Evolutionary conservation across 805 yeast genomes (phyloP).

Genomic region (Starmerella floricola): DNA sequence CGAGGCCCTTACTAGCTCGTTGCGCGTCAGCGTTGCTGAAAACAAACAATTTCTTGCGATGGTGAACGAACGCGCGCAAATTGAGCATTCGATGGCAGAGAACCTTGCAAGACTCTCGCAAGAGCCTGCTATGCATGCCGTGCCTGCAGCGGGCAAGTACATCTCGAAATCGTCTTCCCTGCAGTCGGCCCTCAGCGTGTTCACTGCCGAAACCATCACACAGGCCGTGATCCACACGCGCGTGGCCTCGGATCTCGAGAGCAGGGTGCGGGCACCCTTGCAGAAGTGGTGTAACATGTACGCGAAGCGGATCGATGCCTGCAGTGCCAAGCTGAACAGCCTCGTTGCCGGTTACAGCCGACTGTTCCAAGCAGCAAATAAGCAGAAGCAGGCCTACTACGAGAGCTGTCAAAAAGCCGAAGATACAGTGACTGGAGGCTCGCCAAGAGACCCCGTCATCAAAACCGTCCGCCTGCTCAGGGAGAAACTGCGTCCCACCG

Average conservation of each 20-base stretch:
- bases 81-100: slow-evolving; percentile 53
- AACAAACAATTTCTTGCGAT: slow-evolving; percentile 51
- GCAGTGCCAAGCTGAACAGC: slow-evolving; percentile 39
- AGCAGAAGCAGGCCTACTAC: slow-evolving; percentile 48
- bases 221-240: slow-evolving; percentile 47
- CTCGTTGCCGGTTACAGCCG: slow-evolving; percentile 41
- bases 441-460: slow-evolving; percentile 16
- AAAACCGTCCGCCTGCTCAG: slow-evolving; percentile 11
- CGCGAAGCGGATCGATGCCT: slow-evolving; percentile 44
- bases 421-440: slow-evolving; percentile 28
- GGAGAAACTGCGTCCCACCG: slow-evolving; percentile 5
- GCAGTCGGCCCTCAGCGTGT: slow-evolving; percentile 32
- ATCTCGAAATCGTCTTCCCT: slow-evolving; percentile 17
- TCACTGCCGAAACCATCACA: slow-evolving; percentile 38
- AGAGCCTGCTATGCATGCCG: slow-evolving; percentile 26
- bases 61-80: slow-evolving; percentile 51
- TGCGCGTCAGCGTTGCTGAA: slow-evolving; percentile 47
- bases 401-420: slow-evolving; percentile 59
- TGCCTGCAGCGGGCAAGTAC: slow-evolving; percentile 1
- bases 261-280: slow-evolving; percentile 53
- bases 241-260: slow-evolving; percentile 47
- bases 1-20: slow-evolving; percentile 27
- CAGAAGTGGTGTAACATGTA: slow-evolving; percentile 60
- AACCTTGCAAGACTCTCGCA: slow-evolving; percentile 36
- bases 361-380: slow-evolving; percentile 35